phyloP scores from a whole-genome alignment of 1,284 basidiomycete genomes.

The Ganoderma multipileum region DNA sequence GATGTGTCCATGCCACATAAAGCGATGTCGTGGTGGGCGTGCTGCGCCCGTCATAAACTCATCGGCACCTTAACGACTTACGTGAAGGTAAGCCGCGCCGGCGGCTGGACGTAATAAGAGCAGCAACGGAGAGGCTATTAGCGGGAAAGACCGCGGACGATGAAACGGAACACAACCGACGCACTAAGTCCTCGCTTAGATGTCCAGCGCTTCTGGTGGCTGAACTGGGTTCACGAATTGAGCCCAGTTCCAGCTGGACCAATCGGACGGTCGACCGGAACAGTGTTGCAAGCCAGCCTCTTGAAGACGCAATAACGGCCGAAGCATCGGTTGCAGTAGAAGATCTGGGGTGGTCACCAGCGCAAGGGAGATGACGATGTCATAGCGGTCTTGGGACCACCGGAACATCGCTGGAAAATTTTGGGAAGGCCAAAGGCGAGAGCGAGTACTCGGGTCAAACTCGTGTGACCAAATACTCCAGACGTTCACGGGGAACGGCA shows the following conservation, averaged over 20 bases:
- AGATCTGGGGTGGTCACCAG: neutral
- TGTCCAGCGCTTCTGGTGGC: neutral
- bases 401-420: neutral
- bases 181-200: neutral
- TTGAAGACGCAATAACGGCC: slow-evolving; percentile 4
- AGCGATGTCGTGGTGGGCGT: neutral
- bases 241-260: slow-evolving; percentile 9
- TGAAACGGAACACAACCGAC: neutral
- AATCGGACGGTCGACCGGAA: slow-evolving; percentile 18
- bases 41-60: neutral
- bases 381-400: neutral
- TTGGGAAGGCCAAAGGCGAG: neutral
- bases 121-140: neutral
- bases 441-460: neutral
- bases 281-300: slow-evolving; percentile 7
- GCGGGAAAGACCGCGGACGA: neutral
- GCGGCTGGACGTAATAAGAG: slow-evolving; percentile 3
- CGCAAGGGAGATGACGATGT: neutral
- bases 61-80: neutral
- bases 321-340: slow-evolving; percentile 4
- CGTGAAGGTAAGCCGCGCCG: neutral
- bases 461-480: neutral
- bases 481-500: neutral
- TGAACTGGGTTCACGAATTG: neutral
- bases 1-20: neutral